phyloP scores from a whole-genome alignment of 768 basidiomycete species.

The Panellus pusillus region DNA sequence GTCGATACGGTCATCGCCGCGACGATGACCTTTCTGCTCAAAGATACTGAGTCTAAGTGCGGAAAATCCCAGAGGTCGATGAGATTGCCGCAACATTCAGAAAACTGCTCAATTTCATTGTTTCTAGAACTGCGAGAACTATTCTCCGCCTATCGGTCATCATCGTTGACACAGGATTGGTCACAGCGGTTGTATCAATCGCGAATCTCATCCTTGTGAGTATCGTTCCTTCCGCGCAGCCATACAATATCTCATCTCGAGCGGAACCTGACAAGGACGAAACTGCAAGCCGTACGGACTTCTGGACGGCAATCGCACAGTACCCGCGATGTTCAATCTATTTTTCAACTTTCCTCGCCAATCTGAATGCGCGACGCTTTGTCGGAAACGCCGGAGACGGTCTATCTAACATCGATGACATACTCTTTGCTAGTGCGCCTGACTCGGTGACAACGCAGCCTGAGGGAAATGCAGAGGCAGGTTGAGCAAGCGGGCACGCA shows the following conservation, averaged over 20 bases:
- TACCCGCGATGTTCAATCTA: constrained; percentile 21
- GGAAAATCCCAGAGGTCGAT: constrained; percentile 7
- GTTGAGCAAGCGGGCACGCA: no score
- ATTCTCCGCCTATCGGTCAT: constrained; percentile 15
- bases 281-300: constrained; percentile 17
- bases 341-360: constrained; percentile 18
- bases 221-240: background rate
- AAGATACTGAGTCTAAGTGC: constrained; percentile 14
- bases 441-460: no score
- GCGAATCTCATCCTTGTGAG: constrained; percentile 16
- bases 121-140: constrained; percentile 10
- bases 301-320: constrained; percentile 18
- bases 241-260: no score
- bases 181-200: constrained; percentile 15
- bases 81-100: background rate
- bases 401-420: constrained; percentile 14
- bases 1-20: constrained; percentile 14
- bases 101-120: background rate
- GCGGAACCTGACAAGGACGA: constrained; percentile 9
- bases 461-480: no score
- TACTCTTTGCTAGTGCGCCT: constrained; percentile 7
- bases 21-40: constrained; percentile 15
- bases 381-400: constrained; percentile 10
- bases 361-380: constrained; percentile 16
- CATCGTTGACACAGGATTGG: constrained; percentile 15